Conservation (phyloP, 2,329 filamentous ascomycete species). For the Ceratocystis ficicola region DNA sequence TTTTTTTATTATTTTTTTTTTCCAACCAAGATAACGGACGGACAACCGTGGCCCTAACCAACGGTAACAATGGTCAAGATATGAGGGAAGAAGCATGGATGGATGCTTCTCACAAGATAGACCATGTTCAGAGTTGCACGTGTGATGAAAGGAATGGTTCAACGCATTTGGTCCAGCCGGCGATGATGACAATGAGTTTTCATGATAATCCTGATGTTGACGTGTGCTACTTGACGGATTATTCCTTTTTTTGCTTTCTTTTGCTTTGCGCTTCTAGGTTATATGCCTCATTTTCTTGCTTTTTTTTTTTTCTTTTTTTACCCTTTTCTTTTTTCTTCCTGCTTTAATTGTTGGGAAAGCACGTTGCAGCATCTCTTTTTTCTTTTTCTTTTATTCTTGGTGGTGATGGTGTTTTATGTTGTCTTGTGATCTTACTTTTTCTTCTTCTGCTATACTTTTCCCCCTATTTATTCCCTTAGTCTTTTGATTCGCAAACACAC, state of each 20-base stretch:
- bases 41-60: no score
- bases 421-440: slow-evolving; percentile 4
- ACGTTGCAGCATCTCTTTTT: not conserved
- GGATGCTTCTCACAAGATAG: no score
- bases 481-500: not conserved
- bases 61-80: no score
- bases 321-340: not conserved
- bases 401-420: not conserved
- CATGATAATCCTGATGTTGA: slow-evolving; percentile 27
- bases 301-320: not conserved
- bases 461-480: slow-evolving; percentile 15
- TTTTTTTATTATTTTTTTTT: no score
- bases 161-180: slow-evolving; percentile 32
- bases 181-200: slow-evolving; percentile 35
- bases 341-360: not conserved
- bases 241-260: not conserved
- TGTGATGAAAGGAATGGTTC: slow-evolving; percentile 61
- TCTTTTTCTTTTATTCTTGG: no score
- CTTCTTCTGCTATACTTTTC: slow-evolving; percentile 1
- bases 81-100: no score
- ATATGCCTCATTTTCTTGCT: slow-evolving; percentile 7
- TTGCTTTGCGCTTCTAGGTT: not conserved
- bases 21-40: no score
- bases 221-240: slow-evolving; percentile 7
- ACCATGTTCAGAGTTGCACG: slow-evolving; percentile 79